Percentiles rank a stretch among this genome's conserved stretches.
Evolutionary conservation across 305 asterid genomes (phyloP).

Genomic region (Solanum hybrid): DNA sequence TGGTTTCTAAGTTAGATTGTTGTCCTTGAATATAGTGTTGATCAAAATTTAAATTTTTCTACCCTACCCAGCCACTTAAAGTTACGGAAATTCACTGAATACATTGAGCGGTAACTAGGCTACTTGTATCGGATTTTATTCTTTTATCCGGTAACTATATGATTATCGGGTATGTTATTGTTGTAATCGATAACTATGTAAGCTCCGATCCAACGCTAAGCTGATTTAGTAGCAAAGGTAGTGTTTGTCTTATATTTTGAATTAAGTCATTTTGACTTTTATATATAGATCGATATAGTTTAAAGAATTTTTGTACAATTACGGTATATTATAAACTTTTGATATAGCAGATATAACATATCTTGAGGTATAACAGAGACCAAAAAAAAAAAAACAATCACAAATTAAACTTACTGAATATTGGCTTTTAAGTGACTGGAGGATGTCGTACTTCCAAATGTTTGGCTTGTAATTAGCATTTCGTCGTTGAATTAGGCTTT

Average conservation of each 20-base stretch:
- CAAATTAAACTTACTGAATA: slow-evolving; percentile 4
- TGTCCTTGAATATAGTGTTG: not conserved
- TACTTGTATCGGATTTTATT: too few relatives aligned
- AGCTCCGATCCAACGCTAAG: too few relatives aligned
- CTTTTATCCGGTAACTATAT: too few relatives aligned
- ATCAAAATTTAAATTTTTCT: too few relatives aligned
- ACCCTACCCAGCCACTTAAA: too few relatives aligned
- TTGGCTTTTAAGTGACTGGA: slow-evolving; percentile 21
- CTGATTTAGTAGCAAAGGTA: too few relatives aligned
- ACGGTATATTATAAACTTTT: not conserved
- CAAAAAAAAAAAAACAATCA: not conserved
- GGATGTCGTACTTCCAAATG: slow-evolving; percentile 36
- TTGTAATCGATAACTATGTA: too few relatives aligned
- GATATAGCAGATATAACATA: not conserved
- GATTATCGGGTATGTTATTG: too few relatives aligned
- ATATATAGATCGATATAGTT: not conserved
- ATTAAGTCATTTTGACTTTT: not conserved
- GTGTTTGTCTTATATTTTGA: not conserved
- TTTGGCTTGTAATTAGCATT: slow-evolving; percentile 41
- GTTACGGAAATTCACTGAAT: too few relatives aligned
- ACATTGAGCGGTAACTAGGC: too few relatives aligned
- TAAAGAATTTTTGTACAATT: not conserved
- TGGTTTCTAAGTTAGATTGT: not conserved
- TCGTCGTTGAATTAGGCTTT: slow-evolving; percentile 1
- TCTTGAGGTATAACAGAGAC: not conserved